Evolutionary conservation across 768 basidiomycete genomes (phyloP), one percentile per base, ranked within the genome.

Genomic region (Tulasnella sp.): DNA sequence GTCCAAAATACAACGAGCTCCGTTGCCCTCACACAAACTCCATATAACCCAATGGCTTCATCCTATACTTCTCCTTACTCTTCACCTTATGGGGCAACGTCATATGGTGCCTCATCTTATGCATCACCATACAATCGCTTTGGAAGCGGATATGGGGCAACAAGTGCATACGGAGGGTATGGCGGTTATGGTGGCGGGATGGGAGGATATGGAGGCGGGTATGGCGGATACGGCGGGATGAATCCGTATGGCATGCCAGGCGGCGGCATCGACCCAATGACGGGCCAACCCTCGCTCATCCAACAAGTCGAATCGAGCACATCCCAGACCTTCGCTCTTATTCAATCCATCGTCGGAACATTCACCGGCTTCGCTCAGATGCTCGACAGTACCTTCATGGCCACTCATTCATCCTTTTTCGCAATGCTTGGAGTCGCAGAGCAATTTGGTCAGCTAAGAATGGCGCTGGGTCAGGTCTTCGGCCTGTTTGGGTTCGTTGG

Each of bases 311-410:
- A 96, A 73, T 70, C 82, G 4, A 87, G 89, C 9, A 99, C 95
- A 1, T 85, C 88, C 56, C 85, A 88, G 59, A 97, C 95, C 2
- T 99, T 99, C 68, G 79, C 86, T 27, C 83, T 99, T 59, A 77
- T 99, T 27, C 93, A 97, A 66, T 89, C 88, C 10, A 86, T 99
- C 69, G 95, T 99, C 47, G 88, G 91, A 67, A 96, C 94, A 3
- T 95, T 98, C 73, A 78, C 84, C 0, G 94, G 94, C 23, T 84
- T 99, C 63, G 86, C 95, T 0, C 95, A 98, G 70, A 94, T 99
- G 83, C 84, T 99, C 68, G 95, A 98, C 71, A 85, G 83, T 32
- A 98, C 95, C 4, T 97, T 95, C 73, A 88, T 97, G 85, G 95
- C 95, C 2, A 95, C 92, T 0, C 92, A 95, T 71, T 91, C 88